phyloP scores from a whole-genome alignment of 108 stramenopile species.

The Cyclotella baltica region DNA sequence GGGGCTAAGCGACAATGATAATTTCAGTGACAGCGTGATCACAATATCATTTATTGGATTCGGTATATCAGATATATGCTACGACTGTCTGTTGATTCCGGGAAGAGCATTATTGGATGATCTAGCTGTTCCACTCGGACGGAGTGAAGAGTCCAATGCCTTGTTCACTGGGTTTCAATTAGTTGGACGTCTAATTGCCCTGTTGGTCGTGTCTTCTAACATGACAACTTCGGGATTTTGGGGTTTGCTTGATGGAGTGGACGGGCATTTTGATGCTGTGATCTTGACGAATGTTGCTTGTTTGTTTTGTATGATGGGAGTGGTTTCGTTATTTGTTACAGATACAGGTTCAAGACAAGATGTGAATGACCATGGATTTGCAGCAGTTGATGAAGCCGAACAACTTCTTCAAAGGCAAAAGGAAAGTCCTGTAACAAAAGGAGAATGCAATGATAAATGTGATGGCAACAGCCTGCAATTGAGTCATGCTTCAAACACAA shows the following conservation, averaged over 20 bases:
- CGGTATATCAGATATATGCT: conserved; percentile 25
- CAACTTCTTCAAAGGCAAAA: background rate
- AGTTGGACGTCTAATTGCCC: conserved; percentile 7
- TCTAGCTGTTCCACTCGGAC: conserved; percentile 8
- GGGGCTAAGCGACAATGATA: background rate
- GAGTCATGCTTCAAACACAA: background rate
- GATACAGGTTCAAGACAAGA: conserved; percentile 5
- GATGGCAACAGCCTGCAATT: background rate
- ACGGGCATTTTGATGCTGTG: conserved; percentile 25
- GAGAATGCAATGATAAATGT: background rate
- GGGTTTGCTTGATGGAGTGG: conserved; percentile 11
- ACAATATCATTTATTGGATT: conserved; percentile 14
- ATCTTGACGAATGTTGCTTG: background rate
- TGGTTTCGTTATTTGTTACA: conserved; percentile 2
- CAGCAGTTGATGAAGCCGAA: background rate
- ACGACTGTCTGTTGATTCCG: conserved; percentile 30
- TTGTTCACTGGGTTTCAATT: conserved; percentile 31
- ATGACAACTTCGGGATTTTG: conserved; percentile 13
- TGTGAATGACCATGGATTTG: background rate
- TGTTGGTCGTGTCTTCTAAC: conserved; percentile 18
- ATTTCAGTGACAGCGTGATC: background rate
- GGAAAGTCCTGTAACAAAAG: background rate
- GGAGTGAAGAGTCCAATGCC: conserved; percentile 17
- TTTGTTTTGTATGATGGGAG: conserved; percentile 9
- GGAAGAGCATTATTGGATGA: conserved; percentile 28